These are phyloP conservation scores for Psilocybe subaeruginosa DNA, from an alignment of 768 basidiomycete species.

Conservation along the genomic window DNA sequence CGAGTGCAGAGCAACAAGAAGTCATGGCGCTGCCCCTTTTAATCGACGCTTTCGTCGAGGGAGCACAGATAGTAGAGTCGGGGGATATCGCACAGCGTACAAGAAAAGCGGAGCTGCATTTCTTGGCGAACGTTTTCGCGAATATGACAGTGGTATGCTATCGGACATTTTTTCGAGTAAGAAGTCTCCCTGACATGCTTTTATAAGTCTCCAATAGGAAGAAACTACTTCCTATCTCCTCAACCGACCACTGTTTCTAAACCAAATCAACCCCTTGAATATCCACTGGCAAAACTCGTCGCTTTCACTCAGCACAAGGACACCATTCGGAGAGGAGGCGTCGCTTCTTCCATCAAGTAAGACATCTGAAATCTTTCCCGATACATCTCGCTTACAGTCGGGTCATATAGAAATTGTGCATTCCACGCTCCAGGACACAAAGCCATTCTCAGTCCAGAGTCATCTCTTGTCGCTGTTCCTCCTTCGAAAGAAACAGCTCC, in stretches of 20 bases:
- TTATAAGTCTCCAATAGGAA: constrained; percentile 69
- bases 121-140: constrained; percentile 92
- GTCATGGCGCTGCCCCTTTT: constrained; percentile 77
- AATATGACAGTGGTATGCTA: constrained; percentile 79
- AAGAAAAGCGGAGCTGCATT: constrained; percentile 84
- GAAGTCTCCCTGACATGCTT: neutral
- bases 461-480: constrained; percentile 53
- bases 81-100: constrained; percentile 49
- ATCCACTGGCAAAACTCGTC: constrained; percentile 81
- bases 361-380: constrained; percentile 18
- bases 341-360: constrained; percentile 87
- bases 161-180: neutral
- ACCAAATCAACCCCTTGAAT: constrained; percentile 57
- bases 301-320: constrained; percentile 91
- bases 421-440: constrained; percentile 72
- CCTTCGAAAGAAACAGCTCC: constrained; percentile 63
- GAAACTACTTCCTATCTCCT: constrained; percentile 81
- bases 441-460: constrained; percentile 72
- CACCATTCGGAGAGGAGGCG: constrained; percentile 84
- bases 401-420: constrained; percentile 68
- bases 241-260: constrained; percentile 52
- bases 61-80: constrained; percentile 56
- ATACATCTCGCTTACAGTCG: constrained; percentile 12
- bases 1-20: constrained; percentile 52
- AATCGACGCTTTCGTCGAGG: constrained; percentile 88